Conservation (phyloP, 495 filamentous ascomycete species). For the Bacidia rubella region DNA sequence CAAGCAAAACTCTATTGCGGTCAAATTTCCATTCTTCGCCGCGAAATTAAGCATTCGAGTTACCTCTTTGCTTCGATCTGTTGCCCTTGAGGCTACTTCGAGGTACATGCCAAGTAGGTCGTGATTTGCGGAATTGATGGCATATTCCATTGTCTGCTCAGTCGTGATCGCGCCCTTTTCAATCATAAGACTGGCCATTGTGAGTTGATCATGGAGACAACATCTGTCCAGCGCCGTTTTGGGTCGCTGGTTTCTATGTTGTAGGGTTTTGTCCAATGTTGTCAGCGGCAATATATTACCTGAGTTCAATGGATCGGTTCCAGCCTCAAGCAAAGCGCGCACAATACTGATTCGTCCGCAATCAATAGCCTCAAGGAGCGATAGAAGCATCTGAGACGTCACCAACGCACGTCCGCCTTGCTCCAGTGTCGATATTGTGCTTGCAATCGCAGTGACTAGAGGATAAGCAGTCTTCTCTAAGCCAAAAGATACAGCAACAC, state of each 20-base stretch:
- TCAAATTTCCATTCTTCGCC: not conserved
- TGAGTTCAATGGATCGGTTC: not conserved
- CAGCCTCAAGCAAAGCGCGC: conserved; percentile 2
- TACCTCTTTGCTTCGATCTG: not conserved
- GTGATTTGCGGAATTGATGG: not conserved
- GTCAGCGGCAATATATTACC: not conserved
- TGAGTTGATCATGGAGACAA: not conserved
- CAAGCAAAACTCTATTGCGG: not conserved
- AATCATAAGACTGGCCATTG: not conserved
- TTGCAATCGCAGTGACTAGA: not conserved
- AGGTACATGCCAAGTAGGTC: not conserved
- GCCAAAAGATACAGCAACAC: too few relatives aligned
- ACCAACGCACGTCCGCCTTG: too few relatives aligned
- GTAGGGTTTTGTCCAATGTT: not conserved
- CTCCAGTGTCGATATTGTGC: too few relatives aligned
- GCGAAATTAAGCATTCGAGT: not conserved
- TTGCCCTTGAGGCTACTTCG: not conserved
- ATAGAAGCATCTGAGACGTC: not conserved
- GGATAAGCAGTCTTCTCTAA: too few relatives aligned
- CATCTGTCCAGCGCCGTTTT: not conserved
- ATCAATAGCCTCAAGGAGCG: not conserved
- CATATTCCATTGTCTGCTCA: not conserved
- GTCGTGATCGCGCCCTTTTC: not conserved
- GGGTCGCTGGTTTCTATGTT: not conserved
- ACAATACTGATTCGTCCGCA: not conserved